Evolutionary conservation across 495 filamentous ascomycete genomes (phyloP).

Genomic region (Parmelia sp.): DNA sequence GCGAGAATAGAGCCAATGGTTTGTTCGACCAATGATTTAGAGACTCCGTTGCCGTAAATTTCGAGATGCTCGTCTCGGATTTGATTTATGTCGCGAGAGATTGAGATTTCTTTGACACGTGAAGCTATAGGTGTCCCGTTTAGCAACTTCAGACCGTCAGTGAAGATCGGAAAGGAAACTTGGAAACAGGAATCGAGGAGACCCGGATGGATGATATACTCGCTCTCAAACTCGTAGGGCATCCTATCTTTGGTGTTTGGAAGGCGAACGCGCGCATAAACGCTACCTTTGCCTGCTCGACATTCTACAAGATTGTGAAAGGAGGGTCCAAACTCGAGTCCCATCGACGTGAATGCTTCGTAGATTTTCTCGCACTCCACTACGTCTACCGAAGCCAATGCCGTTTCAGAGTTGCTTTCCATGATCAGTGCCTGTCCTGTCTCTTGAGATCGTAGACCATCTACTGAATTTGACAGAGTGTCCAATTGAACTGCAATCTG

Average conservation of each 20-base stretch:
- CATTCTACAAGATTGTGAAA: not conserved
- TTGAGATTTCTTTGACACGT: not conserved
- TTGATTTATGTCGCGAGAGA: not conserved
- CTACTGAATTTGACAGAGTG: not conserved
- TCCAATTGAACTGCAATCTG: not conserved
- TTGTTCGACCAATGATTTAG: constrained; percentile 1
- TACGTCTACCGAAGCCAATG: not conserved
- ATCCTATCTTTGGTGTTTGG: not conserved
- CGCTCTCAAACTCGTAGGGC: not conserved
- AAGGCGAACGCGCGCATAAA: not conserved
- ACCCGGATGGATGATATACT: not conserved
- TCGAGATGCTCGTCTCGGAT: not conserved
- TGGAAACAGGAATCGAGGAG: not conserved
- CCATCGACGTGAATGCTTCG: not conserved
- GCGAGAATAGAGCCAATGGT: not conserved
- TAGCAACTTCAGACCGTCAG: not conserved
- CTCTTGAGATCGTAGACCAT: not conserved
- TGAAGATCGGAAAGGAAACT: not conserved
- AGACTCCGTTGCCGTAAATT: not conserved
- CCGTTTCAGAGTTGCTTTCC: not conserved
- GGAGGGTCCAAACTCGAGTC: not conserved
- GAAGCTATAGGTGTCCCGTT: not conserved
- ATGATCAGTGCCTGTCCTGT: not conserved
- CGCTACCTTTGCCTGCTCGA: not conserved
- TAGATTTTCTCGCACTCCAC: not conserved